Percentiles rank a stretch among this genome's conserved stretches.
Evolutionary conservation across 805 yeast species (phyloP).

Genomic region (Kluyveromyces wickerhamii): DNA sequence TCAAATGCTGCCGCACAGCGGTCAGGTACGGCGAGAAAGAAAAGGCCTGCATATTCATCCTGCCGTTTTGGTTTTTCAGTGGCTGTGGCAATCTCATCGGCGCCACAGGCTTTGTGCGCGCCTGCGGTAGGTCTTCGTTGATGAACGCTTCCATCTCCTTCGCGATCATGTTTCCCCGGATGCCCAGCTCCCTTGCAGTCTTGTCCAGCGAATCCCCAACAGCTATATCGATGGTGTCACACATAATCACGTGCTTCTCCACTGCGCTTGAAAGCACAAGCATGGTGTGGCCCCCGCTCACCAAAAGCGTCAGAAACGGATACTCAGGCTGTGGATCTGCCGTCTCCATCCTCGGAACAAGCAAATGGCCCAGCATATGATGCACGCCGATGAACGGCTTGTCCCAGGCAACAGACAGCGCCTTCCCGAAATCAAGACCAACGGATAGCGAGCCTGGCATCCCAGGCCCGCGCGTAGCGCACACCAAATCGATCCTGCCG

Average conservation of each 20-base stretch:
- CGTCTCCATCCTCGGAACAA: slow-evolving; percentile 49
- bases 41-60: slow-evolving; percentile 43
- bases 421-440: slow-evolving; percentile 80
- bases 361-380: slow-evolving; percentile 90
- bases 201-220: slow-evolving; percentile 92
- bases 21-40: slow-evolving; percentile 76
- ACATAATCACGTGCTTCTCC: slow-evolving; percentile 60
- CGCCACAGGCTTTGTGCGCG: slow-evolving; percentile 4
- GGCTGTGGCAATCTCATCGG: slow-evolving; percentile 40
- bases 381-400: slow-evolving; percentile 83
- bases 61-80: slow-evolving; percentile 39
- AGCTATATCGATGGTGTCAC: slow-evolving; percentile 79
- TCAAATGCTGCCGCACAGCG: slow-evolving; percentile 32
- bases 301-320: slow-evolving; percentile 71
- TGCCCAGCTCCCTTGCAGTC: slow-evolving; percentile 79
- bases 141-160: slow-evolving; percentile 64
- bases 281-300: slow-evolving; percentile 94
- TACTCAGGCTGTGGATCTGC: slow-evolving; percentile 40
- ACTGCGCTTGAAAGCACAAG: slow-evolving; percentile 59
- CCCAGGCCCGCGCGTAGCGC: slow-evolving; percentile 95
- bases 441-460: slow-evolving; percentile 84
- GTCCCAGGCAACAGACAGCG: slow-evolving; percentile 69
- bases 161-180: slow-evolving; percentile 79
- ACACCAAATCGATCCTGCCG: slow-evolving; percentile 56
- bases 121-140: slow-evolving; percentile 2